These are phyloP conservation scores for Pyrenula massariospora DNA, from an alignment of 495 filamentous ascomycete genomes.

Conservation along the genomic window DNA sequence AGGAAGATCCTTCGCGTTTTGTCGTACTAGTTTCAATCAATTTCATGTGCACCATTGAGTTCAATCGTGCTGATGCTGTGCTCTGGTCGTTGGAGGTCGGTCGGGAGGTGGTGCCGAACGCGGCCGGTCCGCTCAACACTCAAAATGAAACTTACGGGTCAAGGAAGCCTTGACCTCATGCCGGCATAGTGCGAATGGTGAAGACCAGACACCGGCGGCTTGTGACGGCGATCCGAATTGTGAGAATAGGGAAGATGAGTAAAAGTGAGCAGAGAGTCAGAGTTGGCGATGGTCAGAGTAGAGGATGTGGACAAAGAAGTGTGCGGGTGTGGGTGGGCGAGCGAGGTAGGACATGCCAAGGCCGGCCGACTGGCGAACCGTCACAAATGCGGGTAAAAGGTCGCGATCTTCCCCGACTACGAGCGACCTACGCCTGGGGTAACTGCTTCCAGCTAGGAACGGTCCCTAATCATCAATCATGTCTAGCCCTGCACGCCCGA, in stretches of 20 bases:
- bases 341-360: neutral
- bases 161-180: neutral
- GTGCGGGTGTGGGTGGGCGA: neutral
- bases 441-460: neutral
- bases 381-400: neutral
- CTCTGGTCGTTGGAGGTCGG: neutral
- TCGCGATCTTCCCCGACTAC: neutral
- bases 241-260: neutral
- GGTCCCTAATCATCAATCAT: too few species aligned
- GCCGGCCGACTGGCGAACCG: neutral
- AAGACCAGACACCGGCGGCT: neutral
- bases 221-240: neutral
- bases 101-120: constrained; percentile 6
- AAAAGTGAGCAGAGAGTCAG: neutral
- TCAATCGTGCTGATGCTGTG: neutral
- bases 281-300: neutral
- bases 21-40: neutral
- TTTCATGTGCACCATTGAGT: neutral
- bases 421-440: neutral
- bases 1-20: neutral
- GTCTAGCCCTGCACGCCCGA: too few species aligned
- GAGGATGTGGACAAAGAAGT: neutral
- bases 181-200: neutral
- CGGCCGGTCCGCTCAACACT: constrained; percentile 8
- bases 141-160: constrained; percentile 1